Base-by-base conservation (phyloP, 164 flowering plant genomes). In the Malania oleifera region DNA sequence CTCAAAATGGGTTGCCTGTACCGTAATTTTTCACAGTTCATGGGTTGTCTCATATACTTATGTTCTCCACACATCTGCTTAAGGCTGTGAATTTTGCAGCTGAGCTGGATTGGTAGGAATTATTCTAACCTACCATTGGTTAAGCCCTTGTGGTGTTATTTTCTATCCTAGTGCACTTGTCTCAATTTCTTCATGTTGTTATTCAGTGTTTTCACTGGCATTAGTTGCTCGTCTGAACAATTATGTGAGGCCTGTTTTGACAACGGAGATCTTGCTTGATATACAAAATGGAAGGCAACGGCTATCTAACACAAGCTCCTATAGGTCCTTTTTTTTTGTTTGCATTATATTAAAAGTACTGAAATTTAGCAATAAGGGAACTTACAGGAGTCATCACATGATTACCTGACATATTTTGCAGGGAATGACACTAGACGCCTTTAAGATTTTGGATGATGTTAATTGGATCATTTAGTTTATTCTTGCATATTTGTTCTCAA, bases 341-440 rank as follows among this genome's bases (percentile, higher is more conserved):
- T 52, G 12, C 25, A 15, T 38, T 14, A 1, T 24, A 9, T 25
- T 50, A 1, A 31, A 31, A 31, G 9, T 4, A n/a, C n/a, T n/a
- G n/a, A n/a, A n/a, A 31, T 31, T 31, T 31, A 31, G 35, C 35
- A 4, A 31, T 31, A 4, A 31, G 35, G 4, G 9, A 6, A 19
- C 54, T 57, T 47, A 39, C 52, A 47, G n/a, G 38, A 49, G 12
- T 27, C 59, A n/a, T 60, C 37, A 54, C 43, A 53, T 53, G 47
- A 31, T 51, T 54, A 28, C 26, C 79, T 90, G 98, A 67, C 98
- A 93, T 83, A 83, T 83, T 63, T 82, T 93, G 83, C 99, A 93
- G 84, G 99, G 90, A 77, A 84, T 86, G 97, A 77, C 86, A 10
- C 97, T 93, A 3, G 97, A 90, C 75, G 88, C 95, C 27, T 93